These are phyloP conservation scores for Stenocarpella maydis DNA, from an alignment of 2,329 filamentous ascomycete genomes.

Conservation along the genomic window DNA sequence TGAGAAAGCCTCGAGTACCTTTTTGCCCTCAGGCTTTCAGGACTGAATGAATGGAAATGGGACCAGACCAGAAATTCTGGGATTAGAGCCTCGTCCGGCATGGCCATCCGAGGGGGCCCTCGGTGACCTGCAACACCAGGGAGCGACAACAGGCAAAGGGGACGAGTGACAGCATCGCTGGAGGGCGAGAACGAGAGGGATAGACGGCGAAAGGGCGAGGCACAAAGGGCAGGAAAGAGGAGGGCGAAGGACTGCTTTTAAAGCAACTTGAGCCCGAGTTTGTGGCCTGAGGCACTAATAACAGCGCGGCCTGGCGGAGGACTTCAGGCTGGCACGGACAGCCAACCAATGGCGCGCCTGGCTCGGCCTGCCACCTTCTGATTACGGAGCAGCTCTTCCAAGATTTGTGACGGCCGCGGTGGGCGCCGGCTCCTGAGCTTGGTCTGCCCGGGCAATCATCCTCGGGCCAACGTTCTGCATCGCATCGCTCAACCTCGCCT, in stretches of 20 bases:
- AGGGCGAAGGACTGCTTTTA: conserved; percentile 31
- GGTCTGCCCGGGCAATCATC: background rate
- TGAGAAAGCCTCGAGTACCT: conserved; percentile 14
- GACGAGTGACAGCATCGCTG: background rate
- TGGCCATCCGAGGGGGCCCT: background rate
- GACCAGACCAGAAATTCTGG: background rate
- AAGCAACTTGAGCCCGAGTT: conserved; percentile 13
- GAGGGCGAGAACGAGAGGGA: background rate
- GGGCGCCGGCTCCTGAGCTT: conserved; percentile 10
- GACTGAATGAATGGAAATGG: background rate
- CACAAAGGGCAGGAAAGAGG: background rate
- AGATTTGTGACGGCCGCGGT: conserved; percentile 7
- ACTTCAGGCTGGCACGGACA: background rate
- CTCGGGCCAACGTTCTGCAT: background rate
- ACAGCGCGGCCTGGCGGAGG: background rate
- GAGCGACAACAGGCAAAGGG: background rate
- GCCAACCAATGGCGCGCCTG: background rate
- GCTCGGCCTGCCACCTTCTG: conserved; percentile 2
- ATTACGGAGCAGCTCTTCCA: conserved; percentile 20
- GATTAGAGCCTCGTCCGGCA: conserved; percentile 11
- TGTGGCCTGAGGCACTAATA: conserved; percentile 27
- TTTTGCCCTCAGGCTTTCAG: background rate
- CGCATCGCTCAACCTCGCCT: conserved; percentile 6
- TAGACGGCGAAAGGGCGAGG: background rate
- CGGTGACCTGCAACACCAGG: background rate